Base-by-base conservation (phyloP, 306 rosid genomes). In the Spatholobus suberectus region DNA sequence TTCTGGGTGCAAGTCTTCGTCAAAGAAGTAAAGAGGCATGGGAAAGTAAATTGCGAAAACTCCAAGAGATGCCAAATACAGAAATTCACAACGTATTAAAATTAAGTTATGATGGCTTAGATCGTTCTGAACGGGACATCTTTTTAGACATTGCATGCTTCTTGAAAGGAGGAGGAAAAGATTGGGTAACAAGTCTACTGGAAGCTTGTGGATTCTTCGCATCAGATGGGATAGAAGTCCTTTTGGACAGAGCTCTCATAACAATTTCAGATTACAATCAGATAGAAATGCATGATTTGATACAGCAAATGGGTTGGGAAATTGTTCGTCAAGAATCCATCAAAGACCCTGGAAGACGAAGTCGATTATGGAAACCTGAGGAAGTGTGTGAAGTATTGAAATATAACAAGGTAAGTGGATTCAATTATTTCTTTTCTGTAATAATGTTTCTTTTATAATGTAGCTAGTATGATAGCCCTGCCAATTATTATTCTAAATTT, bases 131-230 rank as follows among this genome's bases (percentile, higher is more conserved):
- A 15, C n/a, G 8, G 15, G 1, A 49, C 0, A 75, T 85, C 6
- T 75, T 85, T 21, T 6, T 85, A 4, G 75, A 75, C 21, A 80
- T 85, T 21, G 82, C 70, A 47, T 85, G 52, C 44, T 80, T 85
- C 12, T 70, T 80, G 3, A 61, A 21, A 8, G 79, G 49, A 26
- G 5, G n/a, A 23, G 0, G 0, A 0, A 67, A 17, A 58, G 34
- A 46, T 24, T 0, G 1, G 5, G 61, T 74, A 5, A 46, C 0
- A 61, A 10, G 18, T 2, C 2, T 83, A 14, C 27, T 68, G 0
- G 74, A 51, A 1, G 46, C 69, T 49, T 77, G 44, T 15, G 77
- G 9, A n/a, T 79, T 73, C 6, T 11, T 2, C 37, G 59, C 79
- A 8, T 1, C 4, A 0, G 18, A 7, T 55, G 83, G 63, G 5